A percentile compares a stretch with the other conserved stretches of the same genome.
Evolutionary conservation across 2,329 filamentous ascomycete genomes (phyloP).

Genomic region (Sclerotinia borealis): DNA sequence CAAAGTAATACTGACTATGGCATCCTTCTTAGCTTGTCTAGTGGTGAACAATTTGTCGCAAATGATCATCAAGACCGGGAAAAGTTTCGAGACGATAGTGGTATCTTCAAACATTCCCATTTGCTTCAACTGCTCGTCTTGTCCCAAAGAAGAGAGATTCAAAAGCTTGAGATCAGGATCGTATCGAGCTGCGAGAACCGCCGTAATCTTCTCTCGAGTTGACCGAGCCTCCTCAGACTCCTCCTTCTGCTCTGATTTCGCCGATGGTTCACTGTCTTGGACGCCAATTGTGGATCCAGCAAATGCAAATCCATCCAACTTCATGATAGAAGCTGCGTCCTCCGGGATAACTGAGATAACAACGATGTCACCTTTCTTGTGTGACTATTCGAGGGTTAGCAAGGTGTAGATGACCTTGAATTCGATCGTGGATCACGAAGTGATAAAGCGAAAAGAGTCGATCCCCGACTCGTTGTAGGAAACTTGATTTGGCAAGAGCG

Average conservation of each 20-base stretch:
- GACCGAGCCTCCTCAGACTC: slow-evolving; percentile 49
- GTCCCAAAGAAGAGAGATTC: slow-evolving; percentile 70
- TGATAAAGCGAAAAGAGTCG: slow-evolving; percentile 23
- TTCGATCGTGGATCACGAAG: slow-evolving; percentile 26
- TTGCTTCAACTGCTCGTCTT: slow-evolving; percentile 63
- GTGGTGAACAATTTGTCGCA: slow-evolving; percentile 73
- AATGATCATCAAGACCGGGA: slow-evolving; percentile 84
- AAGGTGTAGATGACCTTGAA: slow-evolving; percentile 38
- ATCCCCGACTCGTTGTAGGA: slow-evolving; percentile 25
- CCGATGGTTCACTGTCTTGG: slow-evolving; percentile 37
- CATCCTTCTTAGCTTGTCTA: slow-evolving; percentile 64
- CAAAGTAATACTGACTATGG: slow-evolving; percentile 76
- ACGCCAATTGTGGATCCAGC: slow-evolving; percentile 55
- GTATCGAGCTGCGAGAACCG: slow-evolving; percentile 71
- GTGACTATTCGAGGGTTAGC: slow-evolving; percentile 67
- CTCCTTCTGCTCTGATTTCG: slow-evolving; percentile 29
- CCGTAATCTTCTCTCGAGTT: slow-evolving; percentile 61
- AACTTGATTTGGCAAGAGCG: slow-evolving; percentile 35
- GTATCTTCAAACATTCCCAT: slow-evolving; percentile 68
- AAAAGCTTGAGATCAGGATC: slow-evolving; percentile 65
- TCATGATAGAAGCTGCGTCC: slow-evolving; percentile 57
- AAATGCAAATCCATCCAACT: slow-evolving; percentile 63
- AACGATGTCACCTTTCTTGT: slow-evolving; percentile 61
- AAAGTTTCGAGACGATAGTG: slow-evolving; percentile 67
- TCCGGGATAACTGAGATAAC: slow-evolving; percentile 61